Conservation (phyloP, 1,284 basidiomycete genomes). For the Retiboletus flavoniger region DNA sequence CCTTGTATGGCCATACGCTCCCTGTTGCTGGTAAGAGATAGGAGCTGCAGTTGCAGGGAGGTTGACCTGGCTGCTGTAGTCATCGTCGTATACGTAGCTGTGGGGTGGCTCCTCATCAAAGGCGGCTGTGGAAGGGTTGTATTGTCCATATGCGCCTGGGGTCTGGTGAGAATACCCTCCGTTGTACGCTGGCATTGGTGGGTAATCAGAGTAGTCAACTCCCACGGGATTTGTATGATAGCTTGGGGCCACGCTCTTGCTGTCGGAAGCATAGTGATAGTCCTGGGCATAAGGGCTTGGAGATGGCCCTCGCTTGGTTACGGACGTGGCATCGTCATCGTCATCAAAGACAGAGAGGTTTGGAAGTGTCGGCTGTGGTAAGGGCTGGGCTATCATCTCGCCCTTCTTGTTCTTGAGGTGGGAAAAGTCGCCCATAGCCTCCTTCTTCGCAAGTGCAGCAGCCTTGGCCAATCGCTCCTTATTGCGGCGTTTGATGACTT, state of each 20-base stretch:
- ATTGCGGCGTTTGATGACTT: conserved; percentile 90
- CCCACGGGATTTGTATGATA: conserved; percentile 36
- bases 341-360: conserved; percentile 84
- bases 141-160: conserved; percentile 48
- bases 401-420: conserved; percentile 95
- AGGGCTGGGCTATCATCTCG: conserved; percentile 75
- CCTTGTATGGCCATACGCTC: conserved; percentile 21
- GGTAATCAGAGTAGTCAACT: conserved; percentile 57
- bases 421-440: conserved; percentile 86
- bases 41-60: conserved; percentile 56
- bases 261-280: conserved; percentile 48
- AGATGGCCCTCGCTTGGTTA: conserved; percentile 55
- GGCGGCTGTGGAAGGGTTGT: conserved; percentile 55
- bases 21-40: conserved; percentile 43
- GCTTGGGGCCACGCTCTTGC: conserved; percentile 35
- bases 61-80: conserved; percentile 60
- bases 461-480: conserved; percentile 84
- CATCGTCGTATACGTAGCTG: conserved; percentile 54
- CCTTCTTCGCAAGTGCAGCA: conserved; percentile 82
- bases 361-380: conserved; percentile 96
- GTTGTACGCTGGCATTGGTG: conserved; percentile 72
- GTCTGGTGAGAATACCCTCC: conserved; percentile 52
- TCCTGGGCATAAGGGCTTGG: conserved; percentile 57
- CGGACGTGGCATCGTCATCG: conserved; percentile 60
- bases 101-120: conserved; percentile 50